phyloP scores from a whole-genome alignment of 2,329 filamentous ascomycete species.

The Fusarium sp. region DNA sequence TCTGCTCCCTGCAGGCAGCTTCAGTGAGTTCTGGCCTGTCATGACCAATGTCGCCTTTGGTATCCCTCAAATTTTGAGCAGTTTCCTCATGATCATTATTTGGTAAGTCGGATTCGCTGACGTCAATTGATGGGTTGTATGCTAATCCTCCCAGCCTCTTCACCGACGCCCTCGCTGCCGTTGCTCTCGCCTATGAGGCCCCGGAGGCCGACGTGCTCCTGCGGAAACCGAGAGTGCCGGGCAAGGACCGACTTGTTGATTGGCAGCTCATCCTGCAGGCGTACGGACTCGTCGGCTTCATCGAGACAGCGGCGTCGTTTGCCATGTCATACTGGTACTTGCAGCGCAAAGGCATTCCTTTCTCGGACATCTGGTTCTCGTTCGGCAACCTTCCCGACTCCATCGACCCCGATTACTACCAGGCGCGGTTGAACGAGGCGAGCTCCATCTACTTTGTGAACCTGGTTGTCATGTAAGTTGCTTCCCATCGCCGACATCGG shows the following conservation, averaged over 20 bases:
- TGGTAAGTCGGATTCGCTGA: slow-evolving; percentile 58
- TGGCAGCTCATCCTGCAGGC: slow-evolving; percentile 80
- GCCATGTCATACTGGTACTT: slow-evolving; percentile 79
- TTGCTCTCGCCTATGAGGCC: slow-evolving; percentile 81
- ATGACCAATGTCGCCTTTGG: slow-evolving; percentile 82
- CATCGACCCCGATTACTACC: slow-evolving; percentile 70
- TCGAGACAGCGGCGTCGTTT: slow-evolving; percentile 73
- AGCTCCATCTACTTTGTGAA: slow-evolving; percentile 86
- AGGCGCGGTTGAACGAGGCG: slow-evolving; percentile 72
- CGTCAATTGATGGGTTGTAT: accelerated
- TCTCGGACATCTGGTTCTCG: slow-evolving; percentile 76
- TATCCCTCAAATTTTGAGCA: slow-evolving; percentile 80
- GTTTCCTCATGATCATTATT: slow-evolving; percentile 81
- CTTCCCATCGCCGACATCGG: slow-evolving; percentile 23
- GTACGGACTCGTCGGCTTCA: slow-evolving; percentile 79
- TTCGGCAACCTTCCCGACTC: slow-evolving; percentile 70
- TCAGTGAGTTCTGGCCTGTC: slow-evolving; percentile 83
- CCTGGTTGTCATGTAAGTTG: slow-evolving; percentile 77
- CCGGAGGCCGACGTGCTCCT: slow-evolving; percentile 83
- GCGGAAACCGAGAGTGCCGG: slow-evolving; percentile 77
- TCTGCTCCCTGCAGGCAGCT: slow-evolving; percentile 80
- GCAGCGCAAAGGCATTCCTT: slow-evolving; percentile 74
- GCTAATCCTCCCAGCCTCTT: slow-evolving; percentile 69
- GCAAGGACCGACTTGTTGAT: slow-evolving; percentile 81
- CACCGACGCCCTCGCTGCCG: slow-evolving; percentile 82